phyloP scores from a whole-genome alignment of 2,329 filamentous ascomycete species.

The Arachnopeziza araneosa region DNA sequence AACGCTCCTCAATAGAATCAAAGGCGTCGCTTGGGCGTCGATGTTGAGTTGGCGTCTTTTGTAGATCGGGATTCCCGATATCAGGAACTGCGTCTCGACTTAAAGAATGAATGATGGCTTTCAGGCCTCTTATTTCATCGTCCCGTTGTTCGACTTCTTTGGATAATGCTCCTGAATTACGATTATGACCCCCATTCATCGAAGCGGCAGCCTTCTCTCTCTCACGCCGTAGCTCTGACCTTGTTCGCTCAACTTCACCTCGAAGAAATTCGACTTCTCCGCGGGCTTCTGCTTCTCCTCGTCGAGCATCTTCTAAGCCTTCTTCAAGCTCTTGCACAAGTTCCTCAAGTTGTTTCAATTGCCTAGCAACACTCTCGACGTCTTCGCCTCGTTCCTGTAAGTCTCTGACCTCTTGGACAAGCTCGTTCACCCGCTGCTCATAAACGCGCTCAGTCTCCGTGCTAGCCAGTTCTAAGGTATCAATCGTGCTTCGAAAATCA shows the following conservation, averaged over 20 bases:
- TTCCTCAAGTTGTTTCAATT: constrained; percentile 93
- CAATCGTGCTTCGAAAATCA: constrained; percentile 94
- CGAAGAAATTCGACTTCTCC: constrained; percentile 94
- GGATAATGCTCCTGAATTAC: constrained; percentile 44
- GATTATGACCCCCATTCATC: constrained; percentile 42
- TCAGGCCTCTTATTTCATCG: constrained; percentile 93
- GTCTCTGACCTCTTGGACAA: constrained; percentile 78
- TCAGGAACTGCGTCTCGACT: constrained; percentile 62
- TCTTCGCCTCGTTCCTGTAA: constrained; percentile 79
- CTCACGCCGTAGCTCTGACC: constrained; percentile 81
- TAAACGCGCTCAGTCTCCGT: constrained; percentile 95
- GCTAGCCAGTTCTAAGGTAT: constrained; percentile 91
- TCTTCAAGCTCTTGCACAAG: constrained; percentile 96
- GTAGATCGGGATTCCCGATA: constrained; percentile 19
- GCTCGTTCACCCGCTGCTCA: constrained; percentile 82
- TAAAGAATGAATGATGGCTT: constrained; percentile 95
- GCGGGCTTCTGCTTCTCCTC: constrained; percentile 90
- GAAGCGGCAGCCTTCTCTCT: constrained; percentile 67
- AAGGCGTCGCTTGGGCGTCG: constrained; percentile 38
- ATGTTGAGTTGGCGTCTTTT: constrained; percentile 28
- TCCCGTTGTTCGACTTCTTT: constrained; percentile 91
- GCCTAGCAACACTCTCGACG: constrained; percentile 82
- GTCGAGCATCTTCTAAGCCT: constrained; percentile 86
- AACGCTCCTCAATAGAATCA: constrained; percentile 49
- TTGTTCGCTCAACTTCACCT: constrained; percentile 87